Evolutionary conservation across 345 rosid genomes (phyloP).

Genomic region (Citrus sinensis): DVS_A1.0 CM039163.1:8547001-8547500

Average conservation of each 20-base stretch:
- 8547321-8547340: conserved; percentile 59
- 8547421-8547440: conserved; percentile 91
- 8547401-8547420: conserved; percentile 83
- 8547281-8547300: conserved; percentile 54
- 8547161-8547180: conserved; percentile 14
- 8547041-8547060: conserved; percentile 81
- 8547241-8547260: conserved; percentile 48
- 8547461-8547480: conserved; percentile 11
- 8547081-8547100: conserved; percentile 63
- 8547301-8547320: conserved; percentile 46
- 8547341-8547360: conserved; percentile 48
- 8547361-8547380: conserved; percentile 77
- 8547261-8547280: conserved; percentile 78
- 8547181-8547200: not conserved
- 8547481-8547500: not conserved
- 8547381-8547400: conserved; percentile 67
- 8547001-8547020: conserved; percentile 43
- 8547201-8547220: not conserved
- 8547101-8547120: conserved; percentile 74
- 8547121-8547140: conserved; percentile 72
- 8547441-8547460: conserved; percentile 19
- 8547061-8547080: conserved; percentile 49
- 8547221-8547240: conserved; percentile 5
- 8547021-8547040: conserved; percentile 96
- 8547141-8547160: not conserved